Base-by-base conservation (phyloP, 2,329 filamentous ascomycete species). In the Keithomyces neogunnii region DNA sequence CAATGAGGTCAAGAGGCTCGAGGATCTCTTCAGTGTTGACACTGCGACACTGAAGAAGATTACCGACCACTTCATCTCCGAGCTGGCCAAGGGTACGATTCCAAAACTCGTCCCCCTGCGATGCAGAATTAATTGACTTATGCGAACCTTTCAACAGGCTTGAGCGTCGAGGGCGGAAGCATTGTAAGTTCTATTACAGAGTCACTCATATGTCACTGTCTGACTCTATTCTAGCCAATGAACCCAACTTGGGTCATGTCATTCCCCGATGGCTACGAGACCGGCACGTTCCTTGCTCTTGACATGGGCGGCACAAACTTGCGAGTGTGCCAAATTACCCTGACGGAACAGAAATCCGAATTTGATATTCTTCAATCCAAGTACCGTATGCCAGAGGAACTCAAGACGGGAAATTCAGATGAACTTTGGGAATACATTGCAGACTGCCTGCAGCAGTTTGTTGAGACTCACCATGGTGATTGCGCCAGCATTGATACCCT, bases 271-370 rank as follows among this genome's bases (percentile, higher is more conserved):
- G 92, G 92, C 57, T 70, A 91, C 58, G 92, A 96, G 70, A 88
- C 84, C 7, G 92, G 92, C 55, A 93, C 86, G 11, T 96, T 84
- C 68, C 76, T 97, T 39, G 90, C 92, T 51, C 77, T 97, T 42
- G 92, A 97, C 66, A 95, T 97, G 87, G 92, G 92, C 52, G 92
- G 92, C 61, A 97, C 92, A 63, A 97, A 97, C 69, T 74, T 96
- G 56, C 87, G 92, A 66, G 91, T 97, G 58, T 96, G 92, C 70
- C 88, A 95, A 70, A 92, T 97, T 63, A 89, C 85, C 53, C 73
- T 97, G 63, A 89, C 89, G 29, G 86, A 95, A 51, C 81, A 89
- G 66, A 88, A 89, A 73, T 91, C 89, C 49, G 87, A 92, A 68
- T 95, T 93, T 70, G 89, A 93, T 67, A 95, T 96, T 63, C 89